Evolutionary conservation across 371 early-diverging fungal species (phyloP), one percentile per base, ranked within the genome.

Genomic region (Choanephora cucurbitarum): DNA sequence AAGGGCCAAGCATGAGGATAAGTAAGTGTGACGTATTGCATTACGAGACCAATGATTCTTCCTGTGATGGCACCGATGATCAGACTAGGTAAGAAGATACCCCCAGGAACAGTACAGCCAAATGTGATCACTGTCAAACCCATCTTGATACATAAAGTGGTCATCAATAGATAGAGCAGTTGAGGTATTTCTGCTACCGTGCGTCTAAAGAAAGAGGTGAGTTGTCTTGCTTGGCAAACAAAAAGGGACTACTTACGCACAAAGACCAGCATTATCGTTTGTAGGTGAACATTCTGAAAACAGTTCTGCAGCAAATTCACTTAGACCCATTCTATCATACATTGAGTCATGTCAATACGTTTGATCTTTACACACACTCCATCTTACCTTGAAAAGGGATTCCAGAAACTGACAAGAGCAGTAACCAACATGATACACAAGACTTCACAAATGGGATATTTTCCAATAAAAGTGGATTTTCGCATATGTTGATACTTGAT

Each of bases 51-150:
- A n/a, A 96, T 69, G 64, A 93, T 82, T 18, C 98, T 82, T 3
- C 98, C 98, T 59, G 88, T 88, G 23, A 86, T 73, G 1, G 97
- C 97, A 10, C 98, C 98, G 19, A 94, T 82, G 17, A 89, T 91
- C 86, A 98, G 89, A 31, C 90, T 86, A 0, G 97, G 96, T 19
- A 94, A 82, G 67, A 97, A 96, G 3, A 93, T 87, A 33, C 98
- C 97, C 19, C 92, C 92, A 11, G 98, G 98, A 10, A 95, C 85
- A 9, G 81, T 76, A 18, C 90, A 74, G 7, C 94, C 94, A 77
- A 92, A 92, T 0, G 94, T 91, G n/a, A 92, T 45, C 15, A 84
- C 71, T 5, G 89, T 87, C 28, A 94, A 70, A 7, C 81, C 55
- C 42, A 86, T 75, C 62, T 90, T 90, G 61, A 88, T 65, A 3